Conservation (phyloP, 208 protist species). For the Leishmania major region DNA sequence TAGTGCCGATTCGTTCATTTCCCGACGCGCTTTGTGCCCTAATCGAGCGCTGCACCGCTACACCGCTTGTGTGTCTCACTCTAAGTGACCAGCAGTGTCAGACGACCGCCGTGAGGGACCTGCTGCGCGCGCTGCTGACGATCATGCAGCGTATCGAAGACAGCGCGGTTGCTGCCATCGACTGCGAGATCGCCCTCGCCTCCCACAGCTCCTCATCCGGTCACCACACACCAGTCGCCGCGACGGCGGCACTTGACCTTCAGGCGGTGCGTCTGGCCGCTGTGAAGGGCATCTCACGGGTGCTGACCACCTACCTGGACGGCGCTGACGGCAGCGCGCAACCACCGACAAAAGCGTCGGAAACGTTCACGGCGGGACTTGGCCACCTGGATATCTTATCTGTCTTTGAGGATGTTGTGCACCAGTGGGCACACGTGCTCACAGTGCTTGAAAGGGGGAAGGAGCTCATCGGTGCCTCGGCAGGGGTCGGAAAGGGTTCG, state of each 20-base stretch:
- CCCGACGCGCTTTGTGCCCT: conserved; percentile 18
- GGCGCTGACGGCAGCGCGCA: not conserved
- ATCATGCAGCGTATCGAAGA: not conserved
- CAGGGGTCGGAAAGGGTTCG: not conserved
- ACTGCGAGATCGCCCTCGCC: not conserved
- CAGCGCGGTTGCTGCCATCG: not conserved
- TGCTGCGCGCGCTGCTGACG: conserved; percentile 16
- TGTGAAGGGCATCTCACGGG: conserved; percentile 12
- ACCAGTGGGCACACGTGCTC: conserved; percentile 17
- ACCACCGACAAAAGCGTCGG: not conserved
- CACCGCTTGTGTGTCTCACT: conserved; percentile 21
- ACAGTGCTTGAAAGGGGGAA: not conserved
- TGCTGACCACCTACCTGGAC: conserved; percentile 24
- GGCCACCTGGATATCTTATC: not conserved
- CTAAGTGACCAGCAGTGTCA: conserved; percentile 22
- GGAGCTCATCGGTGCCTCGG: not conserved
- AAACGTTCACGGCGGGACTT: not conserved
- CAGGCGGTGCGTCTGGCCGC: conserved; percentile 17
- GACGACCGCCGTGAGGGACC: conserved; percentile 8
- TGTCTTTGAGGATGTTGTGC: conserved; percentile 17
- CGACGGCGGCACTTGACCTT: not conserved
- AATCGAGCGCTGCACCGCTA: conserved; percentile 22
- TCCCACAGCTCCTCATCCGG: not conserved
- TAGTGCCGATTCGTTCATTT: conserved; percentile 9
- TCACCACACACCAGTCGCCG: not conserved